Base-by-base conservation (phyloP, 768 basidiomycete genomes). In the Termitomyces sp. region DNA sequence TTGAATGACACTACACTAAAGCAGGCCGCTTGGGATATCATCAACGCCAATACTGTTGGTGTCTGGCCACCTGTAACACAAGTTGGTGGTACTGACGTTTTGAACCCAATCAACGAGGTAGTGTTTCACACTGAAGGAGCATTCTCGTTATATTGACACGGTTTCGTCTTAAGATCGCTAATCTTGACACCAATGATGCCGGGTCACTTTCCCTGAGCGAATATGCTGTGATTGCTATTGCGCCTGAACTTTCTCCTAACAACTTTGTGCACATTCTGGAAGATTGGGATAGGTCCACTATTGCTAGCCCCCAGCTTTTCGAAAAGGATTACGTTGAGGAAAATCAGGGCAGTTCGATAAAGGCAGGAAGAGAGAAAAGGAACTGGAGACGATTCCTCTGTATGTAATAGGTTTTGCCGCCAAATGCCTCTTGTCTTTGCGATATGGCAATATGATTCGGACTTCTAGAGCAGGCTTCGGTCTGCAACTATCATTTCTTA, bases 61-160 rank as follows among this genome's bases (percentile, higher is more conserved):
- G 68, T 75, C 18, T 74, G 69, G 66, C 63, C 68, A n/a, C 70
- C 72, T 39, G 65, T 68, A 55, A 80, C 75, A 20, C 65, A 72
- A 12, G 66, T 80, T 31, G 71, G 80, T 48, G 75, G 74, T 5
- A 72, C 68, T 18, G 71, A 78, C 37, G 76, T 86, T 58, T 73
- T 85, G 12, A 76, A 81, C 51, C 73, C 73, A 8, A 68, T 77
- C 59, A 66, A 64, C 0, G 79, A 84, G 45, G 71, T 77, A 47
- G 13, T 7, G 15, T 20, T n/a, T 41, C 18, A n/a, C 39, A n/a
- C 8, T 41, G 18, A 39, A 20, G 18, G 37, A 18, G 2, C 16
- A 8, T 8, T 20, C 9, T n/a, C 31, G 18, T 15, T 46, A 16
- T 28, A 10, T 20, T 33, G 28, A 56, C n/a, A 44, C 18, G 22